Evolutionary conservation across 768 basidiomycete genomes (phyloP).

Genomic region (Rhodotorula sphaerocarpa): DNA sequence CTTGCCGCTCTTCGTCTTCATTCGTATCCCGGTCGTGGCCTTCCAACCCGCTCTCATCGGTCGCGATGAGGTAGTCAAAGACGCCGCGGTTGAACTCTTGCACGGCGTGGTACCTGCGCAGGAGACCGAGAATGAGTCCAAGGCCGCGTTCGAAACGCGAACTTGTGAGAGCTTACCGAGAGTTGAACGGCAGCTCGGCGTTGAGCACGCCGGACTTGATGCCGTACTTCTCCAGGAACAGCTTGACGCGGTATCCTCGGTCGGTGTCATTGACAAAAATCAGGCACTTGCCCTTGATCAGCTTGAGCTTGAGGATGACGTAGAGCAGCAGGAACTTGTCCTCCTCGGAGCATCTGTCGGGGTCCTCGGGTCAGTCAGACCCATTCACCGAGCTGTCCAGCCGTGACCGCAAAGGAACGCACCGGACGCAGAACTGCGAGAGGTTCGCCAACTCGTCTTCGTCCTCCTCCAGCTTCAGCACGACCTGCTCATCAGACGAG

Average conservation of each 20-base stretch:
- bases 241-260: conserved; percentile 84
- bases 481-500: too few relatives aligned
- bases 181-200: conserved; percentile 88
- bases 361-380: not conserved
- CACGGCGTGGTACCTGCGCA: conserved; percentile 76
- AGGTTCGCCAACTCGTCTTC: conserved; percentile 72
- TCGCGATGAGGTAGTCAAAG: conserved; percentile 97
- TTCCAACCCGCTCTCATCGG: conserved; percentile 69
- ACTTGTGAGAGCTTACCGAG: too few relatives aligned
- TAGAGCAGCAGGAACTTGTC: conserved; percentile 96
- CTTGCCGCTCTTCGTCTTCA: conserved; percentile 48
- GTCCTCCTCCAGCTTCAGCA: conserved; percentile 77
- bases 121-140: not conserved
- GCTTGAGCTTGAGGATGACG: conserved; percentile 89
- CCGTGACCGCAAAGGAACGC: conserved; percentile 31
- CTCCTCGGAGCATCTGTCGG: conserved; percentile 68
- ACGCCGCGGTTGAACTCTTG: conserved; percentile 98
- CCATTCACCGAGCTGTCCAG: too few relatives aligned
- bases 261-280: conserved; percentile 95
- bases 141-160: not conserved
- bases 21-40: conserved; percentile 52
- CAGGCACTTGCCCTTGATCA: conserved; percentile 92
- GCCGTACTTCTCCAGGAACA: conserved; percentile 97
- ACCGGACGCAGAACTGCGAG: conserved; percentile 78
- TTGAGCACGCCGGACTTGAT: conserved; percentile 94